These are phyloP conservation scores for Colletotrichum sansevieriae DNA, from an alignment of 2,329 filamentous ascomycete genomes.

Conservation along the genomic window DNA sequence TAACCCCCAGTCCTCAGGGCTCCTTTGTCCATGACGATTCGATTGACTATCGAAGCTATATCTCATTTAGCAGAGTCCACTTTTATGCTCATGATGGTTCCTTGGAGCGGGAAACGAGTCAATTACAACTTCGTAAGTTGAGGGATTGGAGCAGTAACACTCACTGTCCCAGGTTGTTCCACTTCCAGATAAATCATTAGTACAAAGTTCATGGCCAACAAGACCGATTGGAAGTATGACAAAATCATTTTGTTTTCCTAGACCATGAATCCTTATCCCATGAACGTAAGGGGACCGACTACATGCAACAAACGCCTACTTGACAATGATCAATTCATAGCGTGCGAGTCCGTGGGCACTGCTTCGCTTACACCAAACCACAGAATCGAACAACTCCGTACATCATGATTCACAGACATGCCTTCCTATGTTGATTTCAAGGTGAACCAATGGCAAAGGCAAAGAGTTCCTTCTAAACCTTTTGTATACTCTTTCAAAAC, in stretches of 20 bases:
- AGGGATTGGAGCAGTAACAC: too few species aligned
- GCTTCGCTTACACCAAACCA: slow-evolving; percentile 39
- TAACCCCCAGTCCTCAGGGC: too few species aligned
- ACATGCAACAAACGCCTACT: slow-evolving; percentile 32
- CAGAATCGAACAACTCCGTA: slow-evolving; percentile 42
- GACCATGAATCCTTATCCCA: slow-evolving; percentile 21
- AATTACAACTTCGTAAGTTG: too few species aligned
- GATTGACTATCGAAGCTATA: too few species aligned
- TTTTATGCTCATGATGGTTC: too few species aligned
- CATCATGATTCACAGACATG: slow-evolving; percentile 40
- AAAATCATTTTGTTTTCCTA: slow-evolving; percentile 20
- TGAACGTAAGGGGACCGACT: slow-evolving; percentile 20
- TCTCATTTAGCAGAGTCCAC: too few species aligned
- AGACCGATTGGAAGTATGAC: too few species aligned
- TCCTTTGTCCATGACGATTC: too few species aligned
- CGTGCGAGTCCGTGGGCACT: slow-evolving; percentile 41
- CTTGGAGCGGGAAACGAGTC: too few species aligned
- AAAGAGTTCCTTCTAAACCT: slow-evolving; percentile 11
- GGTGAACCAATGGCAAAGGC: slow-evolving; percentile 23
- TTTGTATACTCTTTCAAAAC: slow-evolving; percentile 5
- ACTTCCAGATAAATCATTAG: too few species aligned
- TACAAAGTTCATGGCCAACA: too few species aligned
- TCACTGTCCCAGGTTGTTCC: too few species aligned
- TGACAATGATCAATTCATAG: slow-evolving; percentile 33
- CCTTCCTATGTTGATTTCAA: slow-evolving; percentile 30